A percentile compares a stretch with the other conserved stretches of the same genome.
Evolutionary conservation across 2,329 filamentous ascomycete genomes (phyloP).

Genomic region (Pseudogymnoascus sp.): DNA sequence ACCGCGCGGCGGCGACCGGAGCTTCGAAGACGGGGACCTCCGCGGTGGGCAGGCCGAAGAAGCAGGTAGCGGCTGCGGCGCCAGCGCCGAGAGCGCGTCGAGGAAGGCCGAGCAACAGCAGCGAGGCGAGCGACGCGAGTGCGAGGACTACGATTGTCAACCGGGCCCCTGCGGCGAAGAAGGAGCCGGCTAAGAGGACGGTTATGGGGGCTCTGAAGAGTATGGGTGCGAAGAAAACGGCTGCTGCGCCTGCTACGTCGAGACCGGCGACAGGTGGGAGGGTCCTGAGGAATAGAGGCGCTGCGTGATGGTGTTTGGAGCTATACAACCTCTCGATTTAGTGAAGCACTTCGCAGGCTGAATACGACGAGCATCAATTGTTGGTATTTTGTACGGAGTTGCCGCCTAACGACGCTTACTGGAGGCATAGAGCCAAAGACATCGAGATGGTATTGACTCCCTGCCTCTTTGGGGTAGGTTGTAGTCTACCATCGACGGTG

Average conservation of each 20-base stretch:
- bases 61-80: conserved; percentile 26
- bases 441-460: not conserved
- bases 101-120: conserved; percentile 50
- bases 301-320: conserved; percentile 12
- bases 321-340: not conserved
- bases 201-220: conserved; percentile 46
- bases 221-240: conserved; percentile 44
- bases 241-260: conserved; percentile 36
- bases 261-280: conserved; percentile 37
- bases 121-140: conserved; percentile 57
- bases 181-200: conserved; percentile 41
- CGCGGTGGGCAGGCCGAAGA: conserved; percentile 23
- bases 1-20: conserved; percentile 39
- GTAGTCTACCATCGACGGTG: not conserved
- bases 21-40: conserved; percentile 13
- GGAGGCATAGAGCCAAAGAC: not conserved
- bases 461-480: not conserved
- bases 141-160: conserved; percentile 48
- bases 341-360: not conserved
- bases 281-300: conserved; percentile 46
- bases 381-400: not conserved
- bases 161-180: conserved; percentile 29
- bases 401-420: not conserved
- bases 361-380: not conserved
- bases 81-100: conserved; percentile 39